Base-by-base conservation (phyloP, 371 early-diverging fungal species). In the Apophysomyces ossiformis region DNA sequence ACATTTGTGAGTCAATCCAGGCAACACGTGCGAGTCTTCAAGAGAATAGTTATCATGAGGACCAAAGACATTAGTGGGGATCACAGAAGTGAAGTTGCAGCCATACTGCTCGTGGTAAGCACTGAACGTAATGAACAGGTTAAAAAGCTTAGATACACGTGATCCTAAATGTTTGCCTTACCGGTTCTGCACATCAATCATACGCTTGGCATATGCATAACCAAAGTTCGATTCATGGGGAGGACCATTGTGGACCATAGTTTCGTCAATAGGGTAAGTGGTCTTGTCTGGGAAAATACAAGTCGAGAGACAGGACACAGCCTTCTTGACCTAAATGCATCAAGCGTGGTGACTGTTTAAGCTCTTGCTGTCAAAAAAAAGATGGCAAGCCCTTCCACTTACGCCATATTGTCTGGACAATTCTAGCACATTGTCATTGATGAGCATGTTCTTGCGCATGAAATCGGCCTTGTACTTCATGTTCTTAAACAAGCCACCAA, bases 221-320 rank as follows among this genome's bases (percentile, higher is more conserved):
- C 93, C 95, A 79, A 87, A 93, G 84, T 95, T 95, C 45, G 90
- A 90, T 5, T 87, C 86, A 64, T 95, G 95, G 56, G 95, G 95
- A 63, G 93, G 93, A 39, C 95, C 95, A 59, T 85, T 83, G 76
- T 95, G 95, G 58, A 95, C 86, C 93, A 93, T 95, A 58, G 89
- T 90, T 78, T 95, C 95, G 69, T 92, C 91, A 72, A 95, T 92
- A 65, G 95, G 95, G 73, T 95, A 95, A 12, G 86, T 80, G 32
- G 93, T 92, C 73, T 92, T 90, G 75, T 93, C 93, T 41, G 95
- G 95, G 82, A 95, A 92, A 57, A 95, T 88, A 79, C 95, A 95
- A 21, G 95, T 95, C 15, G 92, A 92, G 65, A 95, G 85, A 76
- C 95, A 95, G 5, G 93, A 92, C 47, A 95, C 92, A 46, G 93